Conservation (phyloP, 225 moss, liverwort and hornwort genomes). For the Takakia lepidozioides region DNA sequence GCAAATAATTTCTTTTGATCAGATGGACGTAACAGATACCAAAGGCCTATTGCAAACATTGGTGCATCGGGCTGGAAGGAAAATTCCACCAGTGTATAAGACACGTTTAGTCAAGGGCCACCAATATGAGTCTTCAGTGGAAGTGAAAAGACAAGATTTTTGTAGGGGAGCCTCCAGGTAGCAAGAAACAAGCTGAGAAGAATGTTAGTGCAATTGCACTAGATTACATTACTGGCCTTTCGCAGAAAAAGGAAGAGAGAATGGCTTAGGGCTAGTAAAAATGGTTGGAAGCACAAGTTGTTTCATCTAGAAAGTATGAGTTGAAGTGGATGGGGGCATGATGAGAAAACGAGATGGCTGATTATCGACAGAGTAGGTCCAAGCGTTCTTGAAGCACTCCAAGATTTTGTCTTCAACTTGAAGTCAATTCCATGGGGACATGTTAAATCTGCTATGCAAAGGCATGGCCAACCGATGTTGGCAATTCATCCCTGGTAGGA, state of each 20-base stretch:
- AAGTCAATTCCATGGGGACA: too few relatives aligned
- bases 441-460: too few relatives aligned
- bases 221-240: constrained; percentile 63
- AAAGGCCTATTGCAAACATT: constrained; percentile 74
- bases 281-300: too few relatives aligned
- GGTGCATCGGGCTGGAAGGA: constrained; percentile 69
- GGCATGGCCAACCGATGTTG: too few relatives aligned
- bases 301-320: too few relatives aligned
- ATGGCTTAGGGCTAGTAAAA: constrained; percentile 31
- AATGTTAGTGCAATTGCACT: constrained; percentile 68
- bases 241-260: constrained; percentile 19
- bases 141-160: constrained; percentile 64
- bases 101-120: constrained; percentile 49
- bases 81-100: constrained; percentile 60
- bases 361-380: too few relatives aligned
- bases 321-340: too few relatives aligned
- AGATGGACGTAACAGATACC: constrained; percentile 40
- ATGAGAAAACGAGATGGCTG: too few relatives aligned
- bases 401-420: too few relatives aligned
- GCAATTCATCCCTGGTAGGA: too few relatives aligned
- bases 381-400: too few relatives aligned
- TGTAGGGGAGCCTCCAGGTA: constrained; percentile 59
- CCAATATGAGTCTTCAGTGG: constrained; percentile 64
- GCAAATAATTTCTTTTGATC: too few relatives aligned
- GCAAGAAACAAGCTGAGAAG: constrained; percentile 84